These are phyloP conservation scores for Waltergamsia citrina DNA, from an alignment of 2,329 filamentous ascomycete species.

Conservation along the genomic window DNA sequence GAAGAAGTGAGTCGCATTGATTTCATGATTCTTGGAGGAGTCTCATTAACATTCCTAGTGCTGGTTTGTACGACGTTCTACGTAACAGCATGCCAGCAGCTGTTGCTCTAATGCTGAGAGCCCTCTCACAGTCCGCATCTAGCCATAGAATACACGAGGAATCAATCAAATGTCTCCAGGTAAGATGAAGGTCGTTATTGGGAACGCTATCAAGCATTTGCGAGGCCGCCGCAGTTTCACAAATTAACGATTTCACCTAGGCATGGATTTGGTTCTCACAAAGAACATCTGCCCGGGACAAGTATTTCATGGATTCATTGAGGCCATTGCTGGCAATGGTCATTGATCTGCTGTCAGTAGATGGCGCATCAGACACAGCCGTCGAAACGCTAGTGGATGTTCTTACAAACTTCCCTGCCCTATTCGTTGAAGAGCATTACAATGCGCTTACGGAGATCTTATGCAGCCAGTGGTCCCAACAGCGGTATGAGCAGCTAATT, in stretches of 20 bases:
- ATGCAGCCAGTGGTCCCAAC: conserved; percentile 47
- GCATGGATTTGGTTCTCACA: conserved; percentile 70
- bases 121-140: conserved; percentile 19
- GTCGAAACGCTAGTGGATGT: conserved; percentile 58
- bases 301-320: conserved; percentile 48
- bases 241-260: conserved; percentile 23
- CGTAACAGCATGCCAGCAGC: conserved; percentile 30
- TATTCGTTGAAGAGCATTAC: conserved; percentile 52
- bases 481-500: conserved; percentile 44
- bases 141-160: conserved; percentile 35
- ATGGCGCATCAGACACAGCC: conserved; percentile 48
- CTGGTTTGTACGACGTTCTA: conserved; percentile 27
- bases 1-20: conserved; percentile 26
- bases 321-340: conserved; percentile 49
- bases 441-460: conserved; percentile 49
- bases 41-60: conserved; percentile 20
- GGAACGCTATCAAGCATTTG: not conserved
- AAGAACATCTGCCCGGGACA: conserved; percentile 46
- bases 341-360: conserved; percentile 49
- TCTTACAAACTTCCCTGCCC: conserved; percentile 53
- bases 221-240: not conserved
- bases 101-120: conserved; percentile 26
- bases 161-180: conserved; percentile 52
- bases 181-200: conserved; percentile 17
- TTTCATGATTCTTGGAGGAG: not conserved